Percentiles rank a stretch among this genome's conserved stretches.
Evolutionary conservation across 176 grass and related monocot genomes (phyloP).

Genomic region (Tillandsia fasciculata): DNA sequence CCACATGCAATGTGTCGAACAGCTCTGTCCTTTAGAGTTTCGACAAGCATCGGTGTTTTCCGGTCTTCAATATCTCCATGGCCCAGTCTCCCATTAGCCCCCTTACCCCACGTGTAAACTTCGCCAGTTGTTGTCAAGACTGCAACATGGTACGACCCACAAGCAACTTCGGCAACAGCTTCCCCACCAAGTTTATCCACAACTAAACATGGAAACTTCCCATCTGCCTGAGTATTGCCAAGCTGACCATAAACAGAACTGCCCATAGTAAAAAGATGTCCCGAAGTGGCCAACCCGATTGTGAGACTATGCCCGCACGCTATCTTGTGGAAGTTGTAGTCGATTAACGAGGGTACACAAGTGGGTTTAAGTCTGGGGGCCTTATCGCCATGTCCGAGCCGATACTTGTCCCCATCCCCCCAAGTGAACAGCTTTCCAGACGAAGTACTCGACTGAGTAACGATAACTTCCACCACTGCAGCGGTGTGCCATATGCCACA

Average conservation of each 20-base stretch:
- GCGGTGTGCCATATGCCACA: constrained; percentile 98
- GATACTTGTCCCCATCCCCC: constrained; percentile 96
- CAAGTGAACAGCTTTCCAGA: constrained; percentile 96
- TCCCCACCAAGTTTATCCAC: constrained; percentile 69
- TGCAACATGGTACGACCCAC: constrained; percentile 81
- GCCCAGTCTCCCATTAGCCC: constrained; percentile 90
- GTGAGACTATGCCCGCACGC: constrained; percentile 96
- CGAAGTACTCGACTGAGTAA: constrained; percentile 76
- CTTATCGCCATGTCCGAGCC: constrained; percentile 86
- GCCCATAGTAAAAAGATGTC: constrained; percentile 80
- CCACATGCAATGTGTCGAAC: constrained; percentile 85
- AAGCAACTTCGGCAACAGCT: constrained; percentile 65
- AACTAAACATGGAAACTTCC: constrained; percentile 66
- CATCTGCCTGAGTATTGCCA: constrained; percentile 79
- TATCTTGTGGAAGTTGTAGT: constrained; percentile 87
- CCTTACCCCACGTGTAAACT: constrained; percentile 98
- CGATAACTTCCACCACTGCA: constrained; percentile 81
- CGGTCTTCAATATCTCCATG: constrained; percentile 72
- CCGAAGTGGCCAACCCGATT: constrained; percentile 80
- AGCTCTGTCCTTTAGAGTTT: constrained; percentile 71
- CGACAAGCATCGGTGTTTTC: constrained; percentile 73
- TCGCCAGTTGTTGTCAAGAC: constrained; percentile 70
- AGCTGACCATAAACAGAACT: constrained; percentile 92
- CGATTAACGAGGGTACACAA: constrained; percentile 78
- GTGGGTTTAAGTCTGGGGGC: constrained; percentile 71